Conservation (phyloP, 805 yeast genomes). For the Metschnikowia drakensbergensis region DNA sequence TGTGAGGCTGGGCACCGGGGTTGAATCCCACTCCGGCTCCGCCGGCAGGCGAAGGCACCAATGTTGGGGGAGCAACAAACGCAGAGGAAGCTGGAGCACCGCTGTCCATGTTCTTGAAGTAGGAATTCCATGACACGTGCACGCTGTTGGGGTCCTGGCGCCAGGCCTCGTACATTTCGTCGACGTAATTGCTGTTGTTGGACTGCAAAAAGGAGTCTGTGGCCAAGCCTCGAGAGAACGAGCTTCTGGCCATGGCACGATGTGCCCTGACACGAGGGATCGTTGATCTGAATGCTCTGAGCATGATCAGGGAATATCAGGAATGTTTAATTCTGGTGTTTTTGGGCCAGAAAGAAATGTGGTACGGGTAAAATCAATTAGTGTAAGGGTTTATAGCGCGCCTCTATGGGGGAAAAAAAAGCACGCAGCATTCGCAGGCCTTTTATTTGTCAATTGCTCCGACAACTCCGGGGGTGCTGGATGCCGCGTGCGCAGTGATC, state of each 20-base stretch:
- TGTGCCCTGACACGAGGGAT: slow-evolving; percentile 33
- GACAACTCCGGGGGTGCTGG: slow-evolving; percentile 12
- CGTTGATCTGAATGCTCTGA: slow-evolving; percentile 41
- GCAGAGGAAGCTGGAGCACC: slow-evolving; percentile 68
- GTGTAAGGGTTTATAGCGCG: slow-evolving; percentile 5
- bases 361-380: background rate
- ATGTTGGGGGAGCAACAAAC: slow-evolving; percentile 86
- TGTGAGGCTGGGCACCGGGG: slow-evolving; percentile 48
- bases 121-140: slow-evolving; percentile 95
- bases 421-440: slow-evolving; percentile 10
- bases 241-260: slow-evolving; percentile 23
- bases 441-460: slow-evolving; percentile 15
- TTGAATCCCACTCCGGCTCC: slow-evolving; percentile 57
- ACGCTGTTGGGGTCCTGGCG: slow-evolving; percentile 83
- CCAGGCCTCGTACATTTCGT: slow-evolving; percentile 98
- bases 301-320: slow-evolving; percentile 26
- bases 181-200: slow-evolving; percentile 86
- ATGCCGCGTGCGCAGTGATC: slow-evolving; percentile 1
- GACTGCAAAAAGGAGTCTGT: slow-evolving; percentile 78
- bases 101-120: slow-evolving; percentile 84
- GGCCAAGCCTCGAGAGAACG: slow-evolving; percentile 28
- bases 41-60: slow-evolving; percentile 77
- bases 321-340: background rate
- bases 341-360: slow-evolving; percentile 4
- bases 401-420: slow-evolving; percentile 2